A percentile compares a stretch with the other conserved stretches of the same genome.
These are phyloP conservation scores for Nannochloropsis gaditana DNA, from an alignment of 108 stramenopile species.

Conservation along the genomic window DNA sequence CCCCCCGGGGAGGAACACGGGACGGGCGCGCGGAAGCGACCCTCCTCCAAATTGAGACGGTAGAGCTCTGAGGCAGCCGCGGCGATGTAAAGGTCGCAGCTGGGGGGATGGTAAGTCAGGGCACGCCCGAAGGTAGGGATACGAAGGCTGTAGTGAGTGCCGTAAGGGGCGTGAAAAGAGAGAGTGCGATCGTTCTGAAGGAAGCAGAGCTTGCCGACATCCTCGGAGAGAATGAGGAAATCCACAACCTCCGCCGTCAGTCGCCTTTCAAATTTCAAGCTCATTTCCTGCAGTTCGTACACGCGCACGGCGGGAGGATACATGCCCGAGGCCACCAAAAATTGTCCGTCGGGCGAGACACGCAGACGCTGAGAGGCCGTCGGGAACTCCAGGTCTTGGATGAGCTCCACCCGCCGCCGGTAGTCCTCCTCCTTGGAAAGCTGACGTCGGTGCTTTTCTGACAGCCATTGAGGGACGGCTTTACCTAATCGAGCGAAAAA, in stretches of 20 bases:
- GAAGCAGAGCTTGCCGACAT: conserved; percentile 90
- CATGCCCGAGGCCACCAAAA: conserved; percentile 80
- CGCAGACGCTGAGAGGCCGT: conserved; percentile 68
- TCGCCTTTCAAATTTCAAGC: conserved; percentile 97
- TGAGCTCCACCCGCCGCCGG: conserved; percentile 83
- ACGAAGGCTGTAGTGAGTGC: conserved; percentile 74
- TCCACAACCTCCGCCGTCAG: conserved; percentile 86
- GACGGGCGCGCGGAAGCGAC: conserved; percentile 80
- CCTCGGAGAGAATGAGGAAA: conserved; percentile 70
- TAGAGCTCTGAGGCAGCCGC: conserved; percentile 70
- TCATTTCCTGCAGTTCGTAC: conserved; percentile 84
- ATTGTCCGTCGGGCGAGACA: conserved; percentile 76
- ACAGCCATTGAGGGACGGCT: conserved; percentile 91
- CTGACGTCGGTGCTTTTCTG: conserved; percentile 79
- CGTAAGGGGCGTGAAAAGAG: conserved; percentile 95
- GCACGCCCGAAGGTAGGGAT: conserved; percentile 90
- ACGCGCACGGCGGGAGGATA: conserved; percentile 79
- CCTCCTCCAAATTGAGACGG: conserved; percentile 89
- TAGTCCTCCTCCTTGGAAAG: conserved; percentile 81
- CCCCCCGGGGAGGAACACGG: background rate
- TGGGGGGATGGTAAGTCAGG: conserved; percentile 82
- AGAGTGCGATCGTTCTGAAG: conserved; percentile 83
- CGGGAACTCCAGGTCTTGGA: conserved; percentile 97
- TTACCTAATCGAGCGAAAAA: conserved; percentile 51
- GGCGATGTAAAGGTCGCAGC: conserved; percentile 80